Percentiles rank a stretch among this genome's conserved stretches.
These are phyloP conservation scores for Microcyclosporella mali DNA, from an alignment of 2,329 filamentous ascomycete genomes.

Conservation along the genomic window DNA sequence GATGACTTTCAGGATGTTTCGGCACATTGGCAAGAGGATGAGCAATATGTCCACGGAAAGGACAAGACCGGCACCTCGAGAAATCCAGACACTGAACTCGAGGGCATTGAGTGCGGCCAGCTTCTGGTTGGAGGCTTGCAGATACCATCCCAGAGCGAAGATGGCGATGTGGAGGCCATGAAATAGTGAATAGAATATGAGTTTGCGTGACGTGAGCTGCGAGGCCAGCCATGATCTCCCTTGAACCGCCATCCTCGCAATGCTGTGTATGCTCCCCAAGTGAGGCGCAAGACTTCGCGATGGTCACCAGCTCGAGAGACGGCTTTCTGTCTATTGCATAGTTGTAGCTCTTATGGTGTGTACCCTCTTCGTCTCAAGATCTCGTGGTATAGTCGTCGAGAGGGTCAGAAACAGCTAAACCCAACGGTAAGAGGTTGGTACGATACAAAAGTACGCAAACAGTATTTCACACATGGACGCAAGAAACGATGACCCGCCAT, in stretches of 20 bases:
- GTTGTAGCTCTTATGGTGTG: constrained; percentile 6
- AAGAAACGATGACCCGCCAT: too few species aligned
- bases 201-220: constrained; percentile 31
- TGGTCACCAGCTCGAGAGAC: constrained; percentile 1
- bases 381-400: neutral
- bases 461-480: neutral
- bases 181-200: constrained; percentile 33
- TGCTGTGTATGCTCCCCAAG: neutral
- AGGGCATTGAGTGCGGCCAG: constrained; percentile 75
- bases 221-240: constrained; percentile 30
- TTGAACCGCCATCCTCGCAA: constrained; percentile 14
- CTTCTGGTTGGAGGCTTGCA: constrained; percentile 63
- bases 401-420: too few species aligned
- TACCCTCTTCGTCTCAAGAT: neutral
- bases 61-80: constrained; percentile 82
- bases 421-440: too few species aligned
- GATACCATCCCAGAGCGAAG: constrained; percentile 40
- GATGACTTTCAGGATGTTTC: constrained; percentile 77
- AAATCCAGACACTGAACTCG: constrained; percentile 89
- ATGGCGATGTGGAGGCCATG: constrained; percentile 34
- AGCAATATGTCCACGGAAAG: constrained; percentile 78
- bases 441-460: neutral
- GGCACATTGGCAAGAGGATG: constrained; percentile 89
- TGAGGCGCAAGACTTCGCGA: neutral
- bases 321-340: neutral